Base-by-base conservation (phyloP, 2,329 filamentous ascomycete species). In the Ophiostoma fasciatum region DNA sequence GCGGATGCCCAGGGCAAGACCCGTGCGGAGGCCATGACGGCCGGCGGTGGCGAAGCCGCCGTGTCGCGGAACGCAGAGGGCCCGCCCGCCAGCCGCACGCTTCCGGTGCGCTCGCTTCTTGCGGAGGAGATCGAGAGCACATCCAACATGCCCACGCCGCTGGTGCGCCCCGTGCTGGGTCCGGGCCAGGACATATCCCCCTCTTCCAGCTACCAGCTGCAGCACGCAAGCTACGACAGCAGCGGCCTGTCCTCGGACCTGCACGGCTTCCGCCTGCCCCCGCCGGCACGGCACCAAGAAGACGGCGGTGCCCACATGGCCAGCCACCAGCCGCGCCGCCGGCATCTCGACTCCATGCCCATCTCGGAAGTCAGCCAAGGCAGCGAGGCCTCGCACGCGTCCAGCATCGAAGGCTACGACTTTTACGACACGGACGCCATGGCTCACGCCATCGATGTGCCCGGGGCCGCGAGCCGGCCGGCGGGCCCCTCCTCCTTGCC, bases 371-470 rank as follows among this genome's bases (percentile, higher is more conserved):
- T 54, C 15, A 71, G 67, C 47, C 61, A 66, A 22, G 61, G 62
- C 28, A 71, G 64, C 45, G 61, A 59, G 29, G 45, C 47, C 27
- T 61, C 63, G 6, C 61, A 66, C 17, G 45, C 55, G n/a, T 68
- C 66, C 11, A 66, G 59, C 47, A 70, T 65, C 2, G 72, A 76
- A 44, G 73, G 73, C 1, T 77, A 78, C 46, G 73, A 78, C 50
- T 78, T 78, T 47, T 77, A 77, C 48, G 74, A 72, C 46, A 56
- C 71, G 20, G 71, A 72, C n/a, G 64, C 60, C 20, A 51, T 67
- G 37, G 55, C 56, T 33, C 58, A 58, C 30, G 67, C 66, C 7
- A 66, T 74, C 31, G 67, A 74, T 41, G 64, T 73, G 33, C 67
- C 63, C 8, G 8, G 49, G 61, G 6, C 30, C 3, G 22, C 21